phyloP scores from a whole-genome alignment of 176 grass and related monocot species.

The Lolium perenne region DNA sequence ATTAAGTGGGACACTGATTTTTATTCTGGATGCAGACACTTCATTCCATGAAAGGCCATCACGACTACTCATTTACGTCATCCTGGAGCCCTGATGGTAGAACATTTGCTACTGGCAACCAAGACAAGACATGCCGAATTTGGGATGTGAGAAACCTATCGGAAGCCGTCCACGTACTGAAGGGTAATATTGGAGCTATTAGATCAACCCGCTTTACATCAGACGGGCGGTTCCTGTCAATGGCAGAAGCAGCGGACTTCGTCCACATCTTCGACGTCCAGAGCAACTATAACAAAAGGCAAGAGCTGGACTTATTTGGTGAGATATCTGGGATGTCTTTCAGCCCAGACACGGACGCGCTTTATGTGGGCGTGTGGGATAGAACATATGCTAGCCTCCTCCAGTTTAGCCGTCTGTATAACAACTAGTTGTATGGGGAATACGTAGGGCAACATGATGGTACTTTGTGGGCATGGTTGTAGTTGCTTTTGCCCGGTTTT shows the following conservation, averaged over 20 bases:
- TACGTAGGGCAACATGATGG: neutral
- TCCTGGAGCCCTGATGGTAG: slow-evolving; percentile 80
- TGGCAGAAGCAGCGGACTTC: slow-evolving; percentile 88
- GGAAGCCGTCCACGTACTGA: slow-evolving; percentile 59
- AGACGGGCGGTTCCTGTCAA: slow-evolving; percentile 81
- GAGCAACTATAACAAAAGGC: slow-evolving; percentile 66
- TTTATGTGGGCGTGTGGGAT: slow-evolving; percentile 83
- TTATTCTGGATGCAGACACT: slow-evolving; percentile 53
- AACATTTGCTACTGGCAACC: slow-evolving; percentile 93
- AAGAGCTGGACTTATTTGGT: slow-evolving; percentile 95
- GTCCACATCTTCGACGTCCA: slow-evolving; percentile 68
- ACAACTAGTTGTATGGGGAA: neutral
- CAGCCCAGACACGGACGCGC: slow-evolving; percentile 68
- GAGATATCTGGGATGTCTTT: slow-evolving; percentile 84
- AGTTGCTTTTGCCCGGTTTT: neutral
- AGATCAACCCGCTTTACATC: slow-evolving; percentile 77
- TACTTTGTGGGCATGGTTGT: neutral
- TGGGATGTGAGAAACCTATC: slow-evolving; percentile 84
- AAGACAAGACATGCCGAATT: slow-evolving; percentile 87
- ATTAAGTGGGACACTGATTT: slow-evolving; percentile 24
- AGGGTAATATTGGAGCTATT: slow-evolving; percentile 85
- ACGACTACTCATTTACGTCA: slow-evolving; percentile 85
- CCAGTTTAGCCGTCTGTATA: slow-evolving; percentile 60
- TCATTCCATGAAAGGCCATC: slow-evolving; percentile 68
- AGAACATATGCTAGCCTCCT: slow-evolving; percentile 74